These are phyloP conservation scores for Apophysomyces trapeziformis DNA, from an alignment of 371 early-diverging fungal species.

Conservation along the genomic window DNA sequence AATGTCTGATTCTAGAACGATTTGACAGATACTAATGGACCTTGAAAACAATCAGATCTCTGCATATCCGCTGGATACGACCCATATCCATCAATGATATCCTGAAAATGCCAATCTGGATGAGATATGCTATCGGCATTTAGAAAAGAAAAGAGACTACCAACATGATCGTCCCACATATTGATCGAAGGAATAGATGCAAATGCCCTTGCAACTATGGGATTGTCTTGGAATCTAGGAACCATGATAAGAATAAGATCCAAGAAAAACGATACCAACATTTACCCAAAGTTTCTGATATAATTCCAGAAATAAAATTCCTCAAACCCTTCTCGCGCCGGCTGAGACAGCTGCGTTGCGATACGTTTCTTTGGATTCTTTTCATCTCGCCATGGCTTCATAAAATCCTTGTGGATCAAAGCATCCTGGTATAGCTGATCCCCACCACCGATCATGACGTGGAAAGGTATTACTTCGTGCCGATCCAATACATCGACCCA, in stretches of 20 bases:
- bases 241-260: neutral
- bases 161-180: conserved; percentile 80
- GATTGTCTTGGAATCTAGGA: conserved; percentile 31
- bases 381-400: conserved; percentile 65
- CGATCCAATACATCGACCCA: conserved; percentile 78
- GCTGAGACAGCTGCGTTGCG: conserved; percentile 41
- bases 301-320: conserved; percentile 78
- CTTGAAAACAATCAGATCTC: conserved; percentile 46
- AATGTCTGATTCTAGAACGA: neutral
- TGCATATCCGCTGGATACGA: conserved; percentile 80
- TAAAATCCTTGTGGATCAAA: conserved; percentile 53
- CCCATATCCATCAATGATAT: conserved; percentile 78
- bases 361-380: conserved; percentile 49
- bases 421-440: conserved; percentile 83
- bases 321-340: conserved; percentile 60
- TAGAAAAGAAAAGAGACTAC: neutral
- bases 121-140: neutral
- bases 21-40: conserved; percentile 3
- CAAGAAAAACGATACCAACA: neutral
- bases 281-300: conserved; percentile 64
- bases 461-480: conserved; percentile 73
- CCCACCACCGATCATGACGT: conserved; percentile 82
- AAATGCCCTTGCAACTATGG: conserved; percentile 57
- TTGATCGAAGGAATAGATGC: conserved; percentile 73
- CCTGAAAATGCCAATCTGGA: conserved; percentile 3